A percentile compares a stretch with the other conserved stretches of the same genome.
Conservation (phyloP, 805 yeast species). For the Candida lessepsii region DNA sequence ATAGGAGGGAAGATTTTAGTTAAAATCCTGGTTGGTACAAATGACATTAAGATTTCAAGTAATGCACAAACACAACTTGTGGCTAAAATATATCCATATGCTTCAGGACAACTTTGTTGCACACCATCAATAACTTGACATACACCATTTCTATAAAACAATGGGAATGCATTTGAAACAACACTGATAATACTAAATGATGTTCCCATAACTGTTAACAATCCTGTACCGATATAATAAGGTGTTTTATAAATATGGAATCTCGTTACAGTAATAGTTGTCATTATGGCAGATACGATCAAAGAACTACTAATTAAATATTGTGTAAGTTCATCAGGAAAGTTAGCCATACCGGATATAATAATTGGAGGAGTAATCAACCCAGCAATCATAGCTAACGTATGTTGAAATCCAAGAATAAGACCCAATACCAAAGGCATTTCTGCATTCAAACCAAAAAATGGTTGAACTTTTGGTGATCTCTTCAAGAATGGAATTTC, state of each 20-base stretch:
- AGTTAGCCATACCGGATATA: slow-evolving; percentile 61
- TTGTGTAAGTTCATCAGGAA: slow-evolving; percentile 38
- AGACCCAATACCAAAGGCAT: slow-evolving; percentile 79
- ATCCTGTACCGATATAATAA: slow-evolving; percentile 81
- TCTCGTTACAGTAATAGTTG: slow-evolving; percentile 62
- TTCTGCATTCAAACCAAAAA: slow-evolving; percentile 73
- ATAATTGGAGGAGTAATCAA: slow-evolving; percentile 79
- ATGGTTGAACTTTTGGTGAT: slow-evolving; percentile 60
- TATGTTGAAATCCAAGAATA: slow-evolving; percentile 79
- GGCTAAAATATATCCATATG: slow-evolving; percentile 79
- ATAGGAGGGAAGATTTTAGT: slow-evolving; percentile 79
- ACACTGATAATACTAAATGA: slow-evolving; percentile 84
- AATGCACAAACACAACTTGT: slow-evolving; percentile 75
- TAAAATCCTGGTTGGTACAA: slow-evolving; percentile 67
- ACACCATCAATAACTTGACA: slow-evolving; percentile 66
- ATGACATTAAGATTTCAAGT: slow-evolving; percentile 66
- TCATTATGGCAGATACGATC: slow-evolving; percentile 48
- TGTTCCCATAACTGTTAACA: slow-evolving; percentile 85
- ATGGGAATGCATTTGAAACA: slow-evolving; percentile 70
- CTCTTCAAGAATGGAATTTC: slow-evolving; percentile 60
- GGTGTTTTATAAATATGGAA: slow-evolving; percentile 70
- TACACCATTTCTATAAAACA: slow-evolving; percentile 59
- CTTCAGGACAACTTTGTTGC: slow-evolving; percentile 75
- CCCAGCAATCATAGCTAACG: slow-evolving; percentile 91
- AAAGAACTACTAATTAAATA: slow-evolving; percentile 37